Base-by-base conservation (phyloP, 768 basidiomycete species). In the Rhodotorula babjevae region DNA sequence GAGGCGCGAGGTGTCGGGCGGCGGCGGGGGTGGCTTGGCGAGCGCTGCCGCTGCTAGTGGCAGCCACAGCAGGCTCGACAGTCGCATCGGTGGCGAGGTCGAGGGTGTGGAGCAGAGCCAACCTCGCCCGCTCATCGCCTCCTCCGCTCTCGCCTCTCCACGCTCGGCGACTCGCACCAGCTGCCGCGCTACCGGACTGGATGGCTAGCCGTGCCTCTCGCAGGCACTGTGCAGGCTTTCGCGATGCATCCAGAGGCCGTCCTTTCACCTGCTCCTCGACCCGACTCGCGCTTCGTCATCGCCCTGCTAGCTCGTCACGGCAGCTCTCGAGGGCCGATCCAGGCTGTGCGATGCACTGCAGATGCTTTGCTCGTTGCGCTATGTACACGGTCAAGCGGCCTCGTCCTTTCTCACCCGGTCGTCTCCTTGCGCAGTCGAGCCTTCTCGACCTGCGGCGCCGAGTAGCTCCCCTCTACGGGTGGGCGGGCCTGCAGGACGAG, bases 1-100 rank as follows among this genome's bases (percentile, higher is more conserved):
- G 68, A 97, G 83, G 52, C 90, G 93, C 16, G 78, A 33, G 1
- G 53, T 50, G 25, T n/a, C 56, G 9, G 57, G 65, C 1, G 56
- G 33, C 3, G 65, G n/a, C 16, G 57, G 36, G 10, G 31, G 47
- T 9, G 36, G 36, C 25, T 58, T 29, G 12, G 63, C 53, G 18
- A 27, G n/a, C 7, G 57, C 46, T 16, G 14, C 25, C 0, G 56
- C 44, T 21, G 57, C 11, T 8, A 47, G 57, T 14, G 27, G 50
- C 33, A 66, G 57, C 36, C 29, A 47, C 58, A 66, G 57, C 64
- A 57, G 14, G 10, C 53, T 15, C 15, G 7, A 3, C 47, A 47
- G n/a, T 47, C 40, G 63, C 63, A 56, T 56, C 16, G 36, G 31
- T 8, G 52, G 46, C 14, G 44, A 46, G 44, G 14, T 46, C 3